Base-by-base conservation (phyloP, 345 rosid species). In the Aurinia saxatilis region DNA sequence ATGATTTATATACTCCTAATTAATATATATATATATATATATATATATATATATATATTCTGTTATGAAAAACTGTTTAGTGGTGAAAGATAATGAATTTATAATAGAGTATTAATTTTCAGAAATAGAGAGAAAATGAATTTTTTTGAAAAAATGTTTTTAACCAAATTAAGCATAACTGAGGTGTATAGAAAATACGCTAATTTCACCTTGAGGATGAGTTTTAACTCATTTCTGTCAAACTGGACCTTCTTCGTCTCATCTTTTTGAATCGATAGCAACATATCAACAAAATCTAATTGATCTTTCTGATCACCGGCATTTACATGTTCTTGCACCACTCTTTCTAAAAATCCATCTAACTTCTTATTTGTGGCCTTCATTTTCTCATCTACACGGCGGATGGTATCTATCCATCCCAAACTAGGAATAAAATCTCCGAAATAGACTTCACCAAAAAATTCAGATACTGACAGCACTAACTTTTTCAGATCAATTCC, bases 351-450 rank as follows among this genome's bases (percentile, higher is more conserved):
- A 34, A 75, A 59, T 0, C 18, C 34, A 18, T 69, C 68, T 0
- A 75, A 18, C 34, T 27, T 27, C 60, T 60, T 38, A 12, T 75
- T 0, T 15, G 21, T 11, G 65, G n/a, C 60, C 5, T 65, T 46
- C 2, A 55, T 5, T 41, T 18, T 47, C 5, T 29, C 50, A 17
- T 47, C 11, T 25, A 60, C 10, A 25, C 78, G 75, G 10, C 23
- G 79, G 0, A 70, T 21, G 50, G 10, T 8, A 17, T 57, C 65
- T 5, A 78, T n/a, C 85, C 82, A 79, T 25, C 64, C 66, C 40
- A 81, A 75, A 68, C 77, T 68, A 11, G 83, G 87, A 41, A 85
- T 50, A 40, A 39, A 82, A 25, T 80, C 85, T 29, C 81, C 84
- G 0, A 77, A 25, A 23, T 49, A 30, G 8, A 74, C 33, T 60